A percentile compares a stretch with the other conserved stretches of the same genome.
Conservation (phyloP, 163 green algal species). For the Scenedesmus sp. region DNA sequence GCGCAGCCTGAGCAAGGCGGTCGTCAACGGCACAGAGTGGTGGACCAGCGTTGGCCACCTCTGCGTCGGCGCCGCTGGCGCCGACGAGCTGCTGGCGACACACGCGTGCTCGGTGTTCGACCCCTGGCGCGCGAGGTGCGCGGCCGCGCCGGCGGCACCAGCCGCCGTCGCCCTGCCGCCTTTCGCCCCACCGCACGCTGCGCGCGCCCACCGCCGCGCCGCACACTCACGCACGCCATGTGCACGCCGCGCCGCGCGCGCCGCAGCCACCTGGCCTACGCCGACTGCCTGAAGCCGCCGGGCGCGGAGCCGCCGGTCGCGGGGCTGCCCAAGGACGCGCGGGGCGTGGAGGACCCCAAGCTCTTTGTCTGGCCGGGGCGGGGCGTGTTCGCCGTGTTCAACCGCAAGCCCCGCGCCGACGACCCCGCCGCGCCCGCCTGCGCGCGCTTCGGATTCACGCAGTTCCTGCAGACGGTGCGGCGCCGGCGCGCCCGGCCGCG, state of each 20-base stretch:
- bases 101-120: constrained; percentile 28
- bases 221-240: not conserved
- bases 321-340: not conserved
- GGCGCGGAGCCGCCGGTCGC: not conserved
- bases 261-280: not conserved
- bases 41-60: constrained; percentile 21
- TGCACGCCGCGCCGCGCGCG: not conserved
- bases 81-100: not conserved
- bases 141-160: too few relatives aligned
- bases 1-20: constrained; percentile 20
- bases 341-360: constrained; percentile 8
- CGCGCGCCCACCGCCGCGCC: not conserved
- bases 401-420: constrained; percentile 48
- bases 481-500: too few relatives aligned
- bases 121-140: constrained; percentile 18
- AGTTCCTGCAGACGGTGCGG: constrained; percentile 24
- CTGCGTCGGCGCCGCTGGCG: not conserved
- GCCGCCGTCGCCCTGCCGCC: too few relatives aligned
- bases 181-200: not conserved
- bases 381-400: constrained; percentile 58
- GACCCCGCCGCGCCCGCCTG: not conserved
- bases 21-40: not conserved
- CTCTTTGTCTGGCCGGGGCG: constrained; percentile 55
- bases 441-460: constrained; percentile 1
- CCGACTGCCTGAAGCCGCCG: not conserved